Evolutionary conservation across 163 green algal species (phyloP).

Genomic region (Scenedesmus sp.): DNA sequence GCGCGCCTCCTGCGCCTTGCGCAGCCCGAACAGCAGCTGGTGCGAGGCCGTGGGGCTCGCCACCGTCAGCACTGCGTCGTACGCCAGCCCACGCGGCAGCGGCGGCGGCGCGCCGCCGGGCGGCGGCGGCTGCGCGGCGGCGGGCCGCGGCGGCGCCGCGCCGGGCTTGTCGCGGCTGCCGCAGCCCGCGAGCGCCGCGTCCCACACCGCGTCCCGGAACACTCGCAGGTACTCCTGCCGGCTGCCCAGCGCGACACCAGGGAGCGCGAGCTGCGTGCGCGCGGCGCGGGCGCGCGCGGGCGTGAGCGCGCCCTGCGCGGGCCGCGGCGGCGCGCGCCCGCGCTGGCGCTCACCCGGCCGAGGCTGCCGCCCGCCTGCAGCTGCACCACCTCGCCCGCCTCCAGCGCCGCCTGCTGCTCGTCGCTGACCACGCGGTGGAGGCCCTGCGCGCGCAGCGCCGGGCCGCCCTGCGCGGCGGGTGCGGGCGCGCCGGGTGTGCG

Average conservation of each 20-base stretch:
- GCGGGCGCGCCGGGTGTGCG: too few species aligned
- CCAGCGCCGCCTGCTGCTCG: conserved; percentile 20
- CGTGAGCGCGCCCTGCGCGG: too few species aligned
- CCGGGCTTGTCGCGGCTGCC: conserved; percentile 17
- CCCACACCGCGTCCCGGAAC: conserved; percentile 18
- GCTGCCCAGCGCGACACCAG: neutral
- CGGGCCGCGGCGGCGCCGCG: neutral
- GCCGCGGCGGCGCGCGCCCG: too few species aligned
- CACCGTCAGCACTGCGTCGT: conserved; percentile 24
- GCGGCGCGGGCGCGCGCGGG: too few species aligned
- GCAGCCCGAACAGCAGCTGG: conserved; percentile 29
- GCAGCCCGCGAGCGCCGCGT: conserved; percentile 31
- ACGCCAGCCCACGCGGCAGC: neutral
- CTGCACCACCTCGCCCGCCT: conserved; percentile 23
- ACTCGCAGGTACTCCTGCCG: conserved; percentile 11
- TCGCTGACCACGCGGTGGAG: conserved; percentile 11
- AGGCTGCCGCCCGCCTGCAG: conserved; percentile 2
- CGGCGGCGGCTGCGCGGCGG: neutral
- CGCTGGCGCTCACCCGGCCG: neutral
- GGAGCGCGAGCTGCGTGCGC: conserved; percentile 4
- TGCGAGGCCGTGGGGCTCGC: conserved; percentile 17
- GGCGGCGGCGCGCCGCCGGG: neutral
- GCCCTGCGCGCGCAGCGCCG: conserved; percentile 11
- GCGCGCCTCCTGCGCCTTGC: conserved; percentile 17
- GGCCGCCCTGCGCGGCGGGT: conserved; percentile 14